phyloP scores from a whole-genome alignment of 805 yeast species.

The Candida verbasci region DNA sequence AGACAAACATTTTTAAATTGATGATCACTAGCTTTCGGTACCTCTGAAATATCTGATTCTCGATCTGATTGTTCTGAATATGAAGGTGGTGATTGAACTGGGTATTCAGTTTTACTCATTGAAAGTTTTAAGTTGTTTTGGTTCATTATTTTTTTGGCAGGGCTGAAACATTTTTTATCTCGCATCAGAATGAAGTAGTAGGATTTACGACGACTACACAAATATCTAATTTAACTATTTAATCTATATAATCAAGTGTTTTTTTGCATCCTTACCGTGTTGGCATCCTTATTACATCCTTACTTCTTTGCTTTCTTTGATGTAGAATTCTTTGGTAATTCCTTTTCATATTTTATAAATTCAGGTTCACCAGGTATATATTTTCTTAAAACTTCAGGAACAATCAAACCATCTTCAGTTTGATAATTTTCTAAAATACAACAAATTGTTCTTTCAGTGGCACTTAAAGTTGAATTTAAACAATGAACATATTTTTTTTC shows the following conservation, averaged over 20 bases:
- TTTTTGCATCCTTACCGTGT: too few species aligned
- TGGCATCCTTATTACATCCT: too few species aligned
- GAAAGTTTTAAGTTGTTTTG: not conserved
- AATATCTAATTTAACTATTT: not conserved
- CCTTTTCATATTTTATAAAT: conserved; percentile 85
- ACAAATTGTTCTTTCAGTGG: conserved; percentile 97
- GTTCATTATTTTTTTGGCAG: not conserved
- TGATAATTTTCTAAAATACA: conserved; percentile 97
- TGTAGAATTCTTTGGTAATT: conserved; percentile 90
- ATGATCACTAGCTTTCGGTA: conserved; percentile 6
- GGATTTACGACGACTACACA: not conserved
- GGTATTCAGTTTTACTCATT: too few species aligned
- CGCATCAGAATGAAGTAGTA: too few species aligned
- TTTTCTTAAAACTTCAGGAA: conserved; percentile 93
- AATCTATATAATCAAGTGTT: not conserved
- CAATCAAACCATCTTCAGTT: conserved; percentile 88
- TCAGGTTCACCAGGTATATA: conserved; percentile 99
- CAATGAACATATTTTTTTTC: conserved; percentile 98
- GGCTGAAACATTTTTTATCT: not conserved
- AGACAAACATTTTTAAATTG: conserved; percentile 6
- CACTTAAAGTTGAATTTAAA: conserved; percentile 94
- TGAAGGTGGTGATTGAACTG: conserved; percentile 3
- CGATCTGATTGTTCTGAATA: conserved; percentile 3
- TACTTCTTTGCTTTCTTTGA: conserved; percentile 46
- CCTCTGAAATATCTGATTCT: conserved; percentile 5